These are phyloP conservation scores for Ettlia oleoabundans DNA, from an alignment of 139 green algal genomes.

Conservation along the genomic window DNA sequence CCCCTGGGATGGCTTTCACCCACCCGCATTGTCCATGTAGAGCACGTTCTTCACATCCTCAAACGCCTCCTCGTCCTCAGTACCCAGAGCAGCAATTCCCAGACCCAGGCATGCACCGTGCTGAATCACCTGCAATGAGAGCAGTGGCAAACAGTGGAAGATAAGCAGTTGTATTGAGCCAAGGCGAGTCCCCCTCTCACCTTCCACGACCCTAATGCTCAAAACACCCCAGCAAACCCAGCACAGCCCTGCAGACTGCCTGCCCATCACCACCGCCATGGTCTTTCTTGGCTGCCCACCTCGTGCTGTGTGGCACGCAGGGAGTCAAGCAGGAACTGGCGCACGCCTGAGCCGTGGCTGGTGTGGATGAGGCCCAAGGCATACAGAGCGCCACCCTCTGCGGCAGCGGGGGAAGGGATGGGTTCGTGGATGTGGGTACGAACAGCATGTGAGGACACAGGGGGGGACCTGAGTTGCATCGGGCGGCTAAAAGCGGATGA, in stretches of 20 bases:
- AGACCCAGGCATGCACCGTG: constrained; percentile 97
- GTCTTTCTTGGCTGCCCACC: constrained; percentile 43
- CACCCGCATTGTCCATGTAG: constrained; percentile 86
- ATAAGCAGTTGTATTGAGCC: too few species aligned
- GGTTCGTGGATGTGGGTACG: too few species aligned
- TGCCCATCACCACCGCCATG: too few species aligned
- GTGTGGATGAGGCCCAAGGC: constrained; percentile 97
- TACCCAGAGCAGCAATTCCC: constrained; percentile 91
- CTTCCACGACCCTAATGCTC: too few species aligned
- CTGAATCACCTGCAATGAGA: constrained; percentile 79
- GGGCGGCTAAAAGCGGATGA: too few species aligned
- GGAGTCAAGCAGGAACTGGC: constrained; percentile 85
- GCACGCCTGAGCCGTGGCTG: constrained; percentile 84
- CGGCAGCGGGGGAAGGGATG: neutral
- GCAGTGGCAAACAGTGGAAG: neutral
- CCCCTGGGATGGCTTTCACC: constrained; percentile 16
- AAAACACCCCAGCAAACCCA: too few species aligned
- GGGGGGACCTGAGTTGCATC: too few species aligned
- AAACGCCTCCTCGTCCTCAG: constrained; percentile 83
- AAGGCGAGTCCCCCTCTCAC: too few species aligned
- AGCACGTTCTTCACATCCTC: constrained; percentile 97
- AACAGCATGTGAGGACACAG: too few species aligned
- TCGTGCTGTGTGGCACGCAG: constrained; percentile 87
- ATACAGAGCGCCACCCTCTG: constrained; percentile 95
- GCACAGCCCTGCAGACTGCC: too few species aligned